Evolutionary conservation across 306 rosid genomes (phyloP), one percentile per base, ranked within the genome.

Genomic region (Malus orientalis): DNA sequence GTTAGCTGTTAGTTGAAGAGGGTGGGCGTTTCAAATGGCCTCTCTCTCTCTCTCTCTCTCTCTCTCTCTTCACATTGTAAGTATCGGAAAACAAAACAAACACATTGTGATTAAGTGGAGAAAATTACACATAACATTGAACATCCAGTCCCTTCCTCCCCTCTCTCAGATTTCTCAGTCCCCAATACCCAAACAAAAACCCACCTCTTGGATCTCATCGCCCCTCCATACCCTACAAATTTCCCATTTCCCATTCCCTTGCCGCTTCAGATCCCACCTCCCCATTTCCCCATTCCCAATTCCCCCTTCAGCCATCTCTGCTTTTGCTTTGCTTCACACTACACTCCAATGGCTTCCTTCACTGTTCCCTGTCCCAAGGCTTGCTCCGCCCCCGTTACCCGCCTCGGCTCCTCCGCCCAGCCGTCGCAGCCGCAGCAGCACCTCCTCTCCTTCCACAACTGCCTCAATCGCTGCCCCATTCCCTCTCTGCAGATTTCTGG

Each of bases 121-220:
- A 61, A 59, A 6, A 20, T 44, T 70, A 32, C 42, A 65, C 64
- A 57, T 4, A 19, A 42, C 61, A 19, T 12, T 59, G 5, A 58
- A 57, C 74, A 30, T 78, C 42, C 75, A 32, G 16, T 68, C 27
- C 62, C 12, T 19, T 51, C 10, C 55, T 6, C 55, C 20, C 54
- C 53, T 14, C 53, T n/a, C 76, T 73, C 51, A 53, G 72, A 49
- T 72, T 82, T 78, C 80, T 62, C 63, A 40, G 61, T 44, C 78
- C 78, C 18, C 11, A 36, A 49, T 2, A 15, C 55, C 55, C 16
- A 49, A 49, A 15, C 55, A 49, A 38, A 38, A 49, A 49, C 55
- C 20, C 55, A 16, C 40, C 66, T 54, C 84, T 79, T 85, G 65
- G 86, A 79, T 85, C 86, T 69, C 84, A 85, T 82, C 88, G 86